phyloP scores from a whole-genome alignment of 139 green algal genomes.

The Astrephomene gubernaculifera region DNA sequence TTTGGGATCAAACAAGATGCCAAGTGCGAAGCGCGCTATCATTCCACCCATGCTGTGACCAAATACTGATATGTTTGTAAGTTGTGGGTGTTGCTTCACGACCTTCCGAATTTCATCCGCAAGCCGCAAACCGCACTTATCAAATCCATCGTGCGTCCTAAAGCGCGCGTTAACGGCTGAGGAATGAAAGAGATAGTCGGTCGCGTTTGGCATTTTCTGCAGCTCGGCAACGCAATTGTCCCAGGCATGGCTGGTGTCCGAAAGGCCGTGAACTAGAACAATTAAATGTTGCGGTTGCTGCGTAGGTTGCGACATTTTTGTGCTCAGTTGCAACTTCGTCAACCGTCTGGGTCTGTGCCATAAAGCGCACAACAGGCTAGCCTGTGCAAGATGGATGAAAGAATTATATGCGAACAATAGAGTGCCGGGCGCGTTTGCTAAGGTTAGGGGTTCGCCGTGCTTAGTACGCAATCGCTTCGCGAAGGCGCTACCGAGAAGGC shows the following conservation, averaged over 20 bases:
- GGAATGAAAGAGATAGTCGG: neutral
- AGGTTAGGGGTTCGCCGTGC: too few relatives aligned
- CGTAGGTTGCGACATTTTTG: neutral
- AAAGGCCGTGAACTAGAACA: conserved; percentile 17
- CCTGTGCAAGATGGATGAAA: too few relatives aligned
- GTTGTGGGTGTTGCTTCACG: neutral
- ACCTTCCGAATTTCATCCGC: neutral
- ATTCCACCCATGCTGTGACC: conserved; percentile 56
- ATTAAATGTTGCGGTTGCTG: neutral
- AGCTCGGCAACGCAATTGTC: neutral
- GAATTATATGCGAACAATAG: too few relatives aligned
- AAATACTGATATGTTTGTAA: neutral
- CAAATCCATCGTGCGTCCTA: conserved; percentile 9
- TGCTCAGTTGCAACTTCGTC: too few relatives aligned
- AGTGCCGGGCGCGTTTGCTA: too few relatives aligned
- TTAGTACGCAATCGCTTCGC: too few relatives aligned
- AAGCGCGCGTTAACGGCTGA: conserved; percentile 17
- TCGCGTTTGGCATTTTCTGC: neutral
- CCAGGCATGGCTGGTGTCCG: conserved; percentile 6
- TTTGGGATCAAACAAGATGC: conserved; percentile 31
- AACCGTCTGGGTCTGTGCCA: too few relatives aligned
- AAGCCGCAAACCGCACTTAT: conserved; percentile 7
- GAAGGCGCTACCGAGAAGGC: too few relatives aligned
- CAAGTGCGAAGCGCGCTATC: conserved; percentile 52
- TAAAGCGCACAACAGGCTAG: too few relatives aligned